Evolutionary conservation across 169 alveolate genomes (phyloP).

Genomic region (Plasmodium vinckei): DNA sequence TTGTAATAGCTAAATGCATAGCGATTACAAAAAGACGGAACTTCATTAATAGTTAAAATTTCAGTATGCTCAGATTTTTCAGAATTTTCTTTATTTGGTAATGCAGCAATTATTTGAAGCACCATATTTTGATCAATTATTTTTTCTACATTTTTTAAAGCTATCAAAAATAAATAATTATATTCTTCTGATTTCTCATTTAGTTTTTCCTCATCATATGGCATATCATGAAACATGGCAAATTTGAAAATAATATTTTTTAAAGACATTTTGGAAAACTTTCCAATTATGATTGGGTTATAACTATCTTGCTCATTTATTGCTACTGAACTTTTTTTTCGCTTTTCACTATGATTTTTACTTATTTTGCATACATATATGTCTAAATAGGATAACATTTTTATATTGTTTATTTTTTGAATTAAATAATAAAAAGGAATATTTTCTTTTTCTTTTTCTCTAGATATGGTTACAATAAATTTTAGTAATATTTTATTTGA

Average conservation of each 20-base stretch:
- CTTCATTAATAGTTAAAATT: slow-evolving; percentile 15
- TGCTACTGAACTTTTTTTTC: slow-evolving; percentile 24
- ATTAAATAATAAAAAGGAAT: slow-evolving; percentile 39
- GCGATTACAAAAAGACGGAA: slow-evolving; percentile 21
- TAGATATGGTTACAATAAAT: slow-evolving; percentile 31
- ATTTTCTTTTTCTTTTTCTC: not conserved
- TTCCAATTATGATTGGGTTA: not conserved
- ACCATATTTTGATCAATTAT: slow-evolving; percentile 1
- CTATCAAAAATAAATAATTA: slow-evolving; percentile 29
- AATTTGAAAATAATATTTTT: slow-evolving; percentile 30
- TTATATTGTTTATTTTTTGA: slow-evolving; percentile 31
- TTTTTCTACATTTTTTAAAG: slow-evolving; percentile 16
- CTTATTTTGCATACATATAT: slow-evolving; percentile 35
- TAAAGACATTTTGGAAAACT: slow-evolving; percentile 38
- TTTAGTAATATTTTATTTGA: slow-evolving; percentile 44
- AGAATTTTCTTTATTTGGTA: not conserved
- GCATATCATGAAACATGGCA: not conserved
- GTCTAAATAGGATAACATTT: slow-evolving; percentile 20
- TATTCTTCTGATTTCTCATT: slow-evolving; percentile 4
- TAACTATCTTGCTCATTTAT: not conserved
- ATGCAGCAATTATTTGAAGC: slow-evolving; percentile 21
- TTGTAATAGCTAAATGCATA: slow-evolving; percentile 7
- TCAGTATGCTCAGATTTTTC: not conserved
- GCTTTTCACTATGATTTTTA: slow-evolving; percentile 1
- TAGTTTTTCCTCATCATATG: not conserved